Evolutionary conservation across 305 asterid species (phyloP).

Genomic region (Fraxinus greggii): DNA sequence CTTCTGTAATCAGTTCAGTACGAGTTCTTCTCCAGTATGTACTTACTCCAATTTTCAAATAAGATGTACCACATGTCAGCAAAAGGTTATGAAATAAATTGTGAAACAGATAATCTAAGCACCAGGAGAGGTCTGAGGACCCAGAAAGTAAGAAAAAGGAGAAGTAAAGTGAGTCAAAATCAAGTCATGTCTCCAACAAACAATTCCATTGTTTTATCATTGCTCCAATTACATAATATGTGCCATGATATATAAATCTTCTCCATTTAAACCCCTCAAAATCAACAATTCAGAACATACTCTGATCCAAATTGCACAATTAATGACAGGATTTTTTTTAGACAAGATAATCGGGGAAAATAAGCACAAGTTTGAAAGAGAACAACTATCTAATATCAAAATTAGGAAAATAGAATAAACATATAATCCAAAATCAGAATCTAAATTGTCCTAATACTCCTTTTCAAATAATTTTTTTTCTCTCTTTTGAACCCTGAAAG

Average conservation of each 20-base stretch:
- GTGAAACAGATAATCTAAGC: background rate
- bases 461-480: conserved; percentile 8
- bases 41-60: background rate
- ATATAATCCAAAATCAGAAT: background rate
- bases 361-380: background rate
- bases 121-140: conserved; percentile 1
- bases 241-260: background rate
- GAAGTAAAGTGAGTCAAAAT: background rate
- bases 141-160: background rate
- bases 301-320: background rate
- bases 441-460: background rate
- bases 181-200: background rate
- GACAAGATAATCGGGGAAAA: background rate
- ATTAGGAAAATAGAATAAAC: background rate
- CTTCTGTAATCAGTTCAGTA: background rate
- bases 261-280: background rate
- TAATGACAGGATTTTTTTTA: background rate
- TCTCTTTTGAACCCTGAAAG: background rate
- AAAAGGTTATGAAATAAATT: background rate
- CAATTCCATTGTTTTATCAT: background rate
- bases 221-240: background rate
- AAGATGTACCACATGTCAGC: background rate
- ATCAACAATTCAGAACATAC: background rate
- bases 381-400: background rate
- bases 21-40: background rate